These are phyloP conservation scores for Fusarium napiforme DNA, from an alignment of 2,329 filamentous ascomycete species.

Conservation along the genomic window DNA sequence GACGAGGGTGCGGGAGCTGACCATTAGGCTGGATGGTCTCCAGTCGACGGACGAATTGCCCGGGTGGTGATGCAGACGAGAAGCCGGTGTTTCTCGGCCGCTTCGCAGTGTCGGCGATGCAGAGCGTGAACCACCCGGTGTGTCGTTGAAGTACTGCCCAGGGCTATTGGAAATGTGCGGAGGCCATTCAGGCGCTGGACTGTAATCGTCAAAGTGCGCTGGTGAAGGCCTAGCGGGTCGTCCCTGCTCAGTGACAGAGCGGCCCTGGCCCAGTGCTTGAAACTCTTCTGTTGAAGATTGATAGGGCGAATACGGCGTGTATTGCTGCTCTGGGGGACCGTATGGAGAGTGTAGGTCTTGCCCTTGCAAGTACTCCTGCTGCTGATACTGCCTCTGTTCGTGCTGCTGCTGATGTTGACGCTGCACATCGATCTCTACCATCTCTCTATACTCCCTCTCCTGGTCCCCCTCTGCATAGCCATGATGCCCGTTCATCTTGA, in stretches of 20 bases:
- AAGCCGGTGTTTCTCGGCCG: conserved; percentile 40
- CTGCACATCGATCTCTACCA: conserved; percentile 51
- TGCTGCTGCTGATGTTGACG: conserved; percentile 44
- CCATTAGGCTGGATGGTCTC: conserved; percentile 46
- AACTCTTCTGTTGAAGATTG: conserved; percentile 40
- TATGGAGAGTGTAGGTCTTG: conserved; percentile 40
- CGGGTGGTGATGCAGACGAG: conserved; percentile 24
- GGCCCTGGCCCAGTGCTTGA: conserved; percentile 35
- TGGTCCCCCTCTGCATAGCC: conserved; percentile 35
- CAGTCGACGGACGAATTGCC: conserved; percentile 45
- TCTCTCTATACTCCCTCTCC: conserved; percentile 48
- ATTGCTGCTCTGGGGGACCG: conserved; percentile 26
- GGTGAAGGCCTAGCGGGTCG: conserved; percentile 30
- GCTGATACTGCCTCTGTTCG: conserved; percentile 38
- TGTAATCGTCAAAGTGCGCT: conserved; percentile 40
- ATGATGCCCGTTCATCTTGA: conserved; percentile 45
- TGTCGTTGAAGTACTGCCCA: conserved; percentile 41
- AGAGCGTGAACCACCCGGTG: conserved; percentile 41
- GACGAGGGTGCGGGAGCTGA: conserved; percentile 29
- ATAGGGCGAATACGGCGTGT: conserved; percentile 34
- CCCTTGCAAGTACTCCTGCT: conserved; percentile 36
- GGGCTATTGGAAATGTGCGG: conserved; percentile 36
- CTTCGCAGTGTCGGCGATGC: conserved; percentile 43
- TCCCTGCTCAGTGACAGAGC: conserved; percentile 42
- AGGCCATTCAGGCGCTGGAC: conserved; percentile 42